Evolutionary conservation across 2,329 filamentous ascomycete genomes (phyloP).

Genomic region (Paraconiothyrium sp.): DNA sequence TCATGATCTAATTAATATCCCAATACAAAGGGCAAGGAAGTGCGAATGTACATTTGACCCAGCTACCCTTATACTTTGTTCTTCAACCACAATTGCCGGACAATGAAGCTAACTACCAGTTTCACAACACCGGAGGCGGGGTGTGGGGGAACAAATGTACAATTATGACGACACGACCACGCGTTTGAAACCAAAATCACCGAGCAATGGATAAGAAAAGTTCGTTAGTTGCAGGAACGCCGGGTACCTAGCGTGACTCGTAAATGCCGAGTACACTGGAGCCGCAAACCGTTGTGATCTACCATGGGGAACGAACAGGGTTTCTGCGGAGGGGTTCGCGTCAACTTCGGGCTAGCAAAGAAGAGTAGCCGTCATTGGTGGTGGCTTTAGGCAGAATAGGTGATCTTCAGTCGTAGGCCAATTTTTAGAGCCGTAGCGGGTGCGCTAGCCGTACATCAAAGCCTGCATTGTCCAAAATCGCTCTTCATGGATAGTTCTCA

Average conservation of each 20-base stretch:
- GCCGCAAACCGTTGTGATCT: background rate
- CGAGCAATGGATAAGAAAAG: background rate
- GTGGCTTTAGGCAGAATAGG: conserved; percentile 7
- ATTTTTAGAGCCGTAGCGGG: background rate
- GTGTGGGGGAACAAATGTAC: background rate
- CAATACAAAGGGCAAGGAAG: too few species aligned
- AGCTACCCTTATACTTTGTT: background rate
- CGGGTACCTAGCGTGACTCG: background rate
- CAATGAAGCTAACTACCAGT: background rate
- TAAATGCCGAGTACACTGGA: background rate
- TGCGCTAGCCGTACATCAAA: background rate
- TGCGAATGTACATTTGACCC: background rate
- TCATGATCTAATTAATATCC: conserved; percentile 5
- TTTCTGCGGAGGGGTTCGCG: conserved; percentile 3
- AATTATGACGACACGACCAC: conserved; percentile 10
- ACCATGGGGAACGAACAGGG: too few species aligned
- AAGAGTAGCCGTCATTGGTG: background rate
- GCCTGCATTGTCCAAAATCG: background rate
- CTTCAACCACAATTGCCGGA: conserved; percentile 2
- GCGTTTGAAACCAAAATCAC: background rate
- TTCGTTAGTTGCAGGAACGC: background rate
- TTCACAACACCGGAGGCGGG: background rate
- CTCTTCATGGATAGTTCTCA: too few species aligned
- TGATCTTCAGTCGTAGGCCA: background rate
- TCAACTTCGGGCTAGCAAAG: background rate